phyloP scores from a whole-genome alignment of 2,329 filamentous ascomycete species.

The Trichoderma arundinaceum region DNA sequence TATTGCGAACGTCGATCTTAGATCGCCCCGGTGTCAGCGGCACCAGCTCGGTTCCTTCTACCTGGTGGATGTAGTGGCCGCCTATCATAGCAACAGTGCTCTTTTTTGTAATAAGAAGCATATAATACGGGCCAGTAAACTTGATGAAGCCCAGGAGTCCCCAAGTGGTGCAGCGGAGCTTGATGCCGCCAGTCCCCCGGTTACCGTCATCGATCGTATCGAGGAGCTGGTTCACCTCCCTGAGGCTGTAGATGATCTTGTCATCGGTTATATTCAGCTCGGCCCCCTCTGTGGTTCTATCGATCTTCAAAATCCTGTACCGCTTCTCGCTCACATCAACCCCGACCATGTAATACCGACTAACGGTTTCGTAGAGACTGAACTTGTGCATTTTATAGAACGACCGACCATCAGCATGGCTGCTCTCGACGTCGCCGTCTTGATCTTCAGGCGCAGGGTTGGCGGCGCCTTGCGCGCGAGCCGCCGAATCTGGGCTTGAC shows the following conservation, averaged over 20 bases:
- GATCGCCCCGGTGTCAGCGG: constrained; percentile 79
- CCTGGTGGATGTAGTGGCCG: constrained; percentile 93
- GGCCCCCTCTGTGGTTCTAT: constrained; percentile 77
- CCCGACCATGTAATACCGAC: constrained; percentile 91
- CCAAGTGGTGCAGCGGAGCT: constrained; percentile 89
- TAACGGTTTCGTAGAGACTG: constrained; percentile 94
- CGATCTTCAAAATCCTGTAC: constrained; percentile 93
- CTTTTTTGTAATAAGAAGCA: constrained; percentile 95
- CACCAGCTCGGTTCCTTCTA: constrained; percentile 91
- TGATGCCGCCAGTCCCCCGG: constrained; percentile 85
- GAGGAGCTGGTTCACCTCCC: constrained; percentile 90
- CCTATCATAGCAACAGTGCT: constrained; percentile 95
- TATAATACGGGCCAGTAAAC: constrained; percentile 96
- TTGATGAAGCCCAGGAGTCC: constrained; percentile 92
- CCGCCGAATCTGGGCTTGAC: constrained; percentile 55
- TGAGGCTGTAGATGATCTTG: constrained; percentile 90
- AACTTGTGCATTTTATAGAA: constrained; percentile 88
- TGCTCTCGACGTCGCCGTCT: constrained; percentile 38
- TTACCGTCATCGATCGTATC: constrained; percentile 96
- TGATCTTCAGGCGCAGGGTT: constrained; percentile 31
- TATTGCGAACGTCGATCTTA: constrained; percentile 77
- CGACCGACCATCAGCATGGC: constrained; percentile 39
- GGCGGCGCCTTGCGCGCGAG: constrained; percentile 36
- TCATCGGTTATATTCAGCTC: constrained; percentile 89
- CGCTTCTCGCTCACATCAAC: constrained; percentile 87